Base-by-base conservation (phyloP, 2,329 filamentous ascomycete genomes). In the Aureobasidium pullulans region DNA sequence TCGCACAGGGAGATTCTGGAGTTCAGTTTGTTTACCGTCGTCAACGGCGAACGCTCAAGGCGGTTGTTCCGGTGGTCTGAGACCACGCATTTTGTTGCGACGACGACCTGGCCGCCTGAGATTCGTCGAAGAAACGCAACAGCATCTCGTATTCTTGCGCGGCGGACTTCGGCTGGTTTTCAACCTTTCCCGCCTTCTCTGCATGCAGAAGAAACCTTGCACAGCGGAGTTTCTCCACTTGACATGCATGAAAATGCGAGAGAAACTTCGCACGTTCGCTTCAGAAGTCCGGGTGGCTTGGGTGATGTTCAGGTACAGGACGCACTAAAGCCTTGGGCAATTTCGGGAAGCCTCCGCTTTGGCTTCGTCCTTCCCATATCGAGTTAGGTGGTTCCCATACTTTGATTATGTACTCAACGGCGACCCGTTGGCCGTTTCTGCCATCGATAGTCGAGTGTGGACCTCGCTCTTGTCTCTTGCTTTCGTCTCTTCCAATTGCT, bases 261-360 rank as follows among this genome's bases (percentile, higher is more conserved):
- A 43, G 50, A 42, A 53, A 31, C 31, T 56, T 56, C 40, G 52
- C 52, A 56, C 52, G 52, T 56, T 56, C 52, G 52, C 52, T 46
- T 56, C 40, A 56, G 13, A 44, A 46, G 40, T 36, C 40, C 52
- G 52, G 37, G 52, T 44, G 40, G 52, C 52, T 44, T 56, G 29
- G 52, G 19, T 34, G 39, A 56, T 46, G 40, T 46, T 56, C 52
- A 56, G 52, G 52, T 36, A 56, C 52, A 46, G 39, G 52, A 36
- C 39, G 40, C 52, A 36, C 52, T 56, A 56, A 37, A 16, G n/a
- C 15, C 29, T 44, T 40, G 50, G 37, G 40, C 32, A 56, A 56
- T 56, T 46, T 56, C 52, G 52, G 50, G 40, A 44, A 29, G 40
- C 29, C 40, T 29, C 39, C 31, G 52, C 42, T 36, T 37, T 16